A percentile compares a stretch with the other conserved stretches of the same genome.
phyloP scores from a whole-genome alignment of 2,329 filamentous ascomycete genomes.

The Venturia pyrina region DNA sequence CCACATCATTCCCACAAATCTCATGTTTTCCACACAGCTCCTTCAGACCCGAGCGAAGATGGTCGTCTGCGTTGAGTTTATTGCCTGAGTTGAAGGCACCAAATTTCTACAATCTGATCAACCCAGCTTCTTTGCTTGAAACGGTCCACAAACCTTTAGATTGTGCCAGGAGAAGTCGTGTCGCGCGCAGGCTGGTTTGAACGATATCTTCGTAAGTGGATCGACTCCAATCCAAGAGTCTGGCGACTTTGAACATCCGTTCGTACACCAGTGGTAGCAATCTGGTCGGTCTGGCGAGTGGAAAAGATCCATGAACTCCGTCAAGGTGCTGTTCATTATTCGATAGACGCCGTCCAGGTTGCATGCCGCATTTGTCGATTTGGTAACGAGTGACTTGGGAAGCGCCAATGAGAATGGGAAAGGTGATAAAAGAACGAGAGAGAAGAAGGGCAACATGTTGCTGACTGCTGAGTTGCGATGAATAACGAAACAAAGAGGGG shows the following conservation, averaged over 20 bases:
- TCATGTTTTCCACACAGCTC: constrained; percentile 1
- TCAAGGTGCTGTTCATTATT: constrained; percentile 5
- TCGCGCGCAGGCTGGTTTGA: constrained; percentile 4
- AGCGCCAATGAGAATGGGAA: background rate
- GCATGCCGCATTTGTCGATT: background rate
- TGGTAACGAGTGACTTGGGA: background rate
- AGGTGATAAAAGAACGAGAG: background rate
- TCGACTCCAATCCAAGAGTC: background rate
- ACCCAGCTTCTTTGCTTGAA: background rate
- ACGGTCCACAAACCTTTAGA: background rate
- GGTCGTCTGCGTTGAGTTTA: background rate
- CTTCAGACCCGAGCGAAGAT: background rate
- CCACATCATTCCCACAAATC: background rate
- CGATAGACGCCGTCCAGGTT: background rate
- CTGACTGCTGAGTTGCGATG: background rate
- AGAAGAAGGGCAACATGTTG: background rate
- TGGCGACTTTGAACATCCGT: constrained; percentile 3
- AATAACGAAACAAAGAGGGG: background rate
- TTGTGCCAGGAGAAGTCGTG: constrained; percentile 9
- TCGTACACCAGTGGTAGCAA: constrained; percentile 8
- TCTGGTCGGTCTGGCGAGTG: constrained; percentile 1
- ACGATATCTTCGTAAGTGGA: background rate
- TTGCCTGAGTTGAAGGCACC: constrained; percentile 4
- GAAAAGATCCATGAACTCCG: background rate
- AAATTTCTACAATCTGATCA: background rate